Percentiles rank a stretch among this genome's conserved stretches.
phyloP scores from a whole-genome alignment of 2,329 filamentous ascomycete genomes.

The Acephala macrosclerotiorum region DNA sequence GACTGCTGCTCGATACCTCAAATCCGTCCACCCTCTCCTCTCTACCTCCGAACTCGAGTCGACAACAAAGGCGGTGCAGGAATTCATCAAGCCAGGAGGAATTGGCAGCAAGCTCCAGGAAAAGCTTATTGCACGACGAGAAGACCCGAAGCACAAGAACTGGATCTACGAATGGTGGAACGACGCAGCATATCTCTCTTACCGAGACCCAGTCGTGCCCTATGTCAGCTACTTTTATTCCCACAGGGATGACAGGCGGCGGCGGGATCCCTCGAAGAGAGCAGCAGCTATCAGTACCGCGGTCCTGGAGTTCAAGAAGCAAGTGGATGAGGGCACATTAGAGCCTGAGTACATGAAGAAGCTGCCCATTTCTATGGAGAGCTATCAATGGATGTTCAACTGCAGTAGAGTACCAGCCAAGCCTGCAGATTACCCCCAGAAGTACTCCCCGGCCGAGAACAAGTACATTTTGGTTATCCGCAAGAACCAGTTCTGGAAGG shows the following conservation, averaged over 20 bases:
- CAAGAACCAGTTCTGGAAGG: slow-evolving; percentile 98
- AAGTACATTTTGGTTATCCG: slow-evolving; percentile 89
- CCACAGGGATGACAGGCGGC: slow-evolving; percentile 88
- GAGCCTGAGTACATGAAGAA: slow-evolving; percentile 99
- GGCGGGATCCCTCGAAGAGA: slow-evolving; percentile 88
- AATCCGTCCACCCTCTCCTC: slow-evolving; percentile 78
- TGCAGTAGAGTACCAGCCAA: slow-evolving; percentile 83
- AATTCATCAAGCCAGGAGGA: slow-evolving; percentile 88
- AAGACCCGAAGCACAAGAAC: slow-evolving; percentile 84
- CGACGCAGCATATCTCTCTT: slow-evolving; percentile 87
- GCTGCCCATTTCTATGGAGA: slow-evolving; percentile 96
- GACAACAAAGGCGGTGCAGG: slow-evolving; percentile 84
- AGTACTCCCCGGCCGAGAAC: slow-evolving; percentile 77
- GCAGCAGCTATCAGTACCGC: slow-evolving; percentile 89
- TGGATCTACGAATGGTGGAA: slow-evolving; percentile 99
- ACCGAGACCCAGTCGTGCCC: slow-evolving; percentile 94
- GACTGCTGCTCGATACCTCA: slow-evolving; percentile 81
- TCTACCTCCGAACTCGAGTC: slow-evolving; percentile 71
- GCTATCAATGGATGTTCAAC: slow-evolving; percentile 99
- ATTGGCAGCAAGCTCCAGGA: slow-evolving; percentile 86
- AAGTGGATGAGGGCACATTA: slow-evolving; percentile 81
- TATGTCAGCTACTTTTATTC: slow-evolving; percentile 99
- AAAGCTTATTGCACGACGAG: slow-evolving; percentile 79
- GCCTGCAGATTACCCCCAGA: slow-evolving; percentile 82
- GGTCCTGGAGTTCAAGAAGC: slow-evolving; percentile 90